These are phyloP conservation scores for Lanmaoa rubissima DNA, from an alignment of 768 basidiomycete genomes.

Conservation along the genomic window DNA sequence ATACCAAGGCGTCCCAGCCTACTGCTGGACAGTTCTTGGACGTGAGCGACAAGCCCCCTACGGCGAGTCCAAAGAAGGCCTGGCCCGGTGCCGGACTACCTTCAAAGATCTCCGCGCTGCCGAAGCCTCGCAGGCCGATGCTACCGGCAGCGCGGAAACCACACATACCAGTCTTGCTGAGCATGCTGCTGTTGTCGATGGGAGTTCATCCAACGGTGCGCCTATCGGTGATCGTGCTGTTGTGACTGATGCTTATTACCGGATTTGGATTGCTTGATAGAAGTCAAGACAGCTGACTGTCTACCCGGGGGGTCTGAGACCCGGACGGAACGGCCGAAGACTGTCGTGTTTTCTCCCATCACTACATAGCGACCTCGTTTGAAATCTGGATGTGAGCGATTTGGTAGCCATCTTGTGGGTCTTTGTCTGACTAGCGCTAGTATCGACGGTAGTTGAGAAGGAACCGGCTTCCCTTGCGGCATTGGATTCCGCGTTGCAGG, in stretches of 20 bases:
- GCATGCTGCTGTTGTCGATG: not conserved
- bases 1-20: not conserved
- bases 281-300: slow-evolving; percentile 7
- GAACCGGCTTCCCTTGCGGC: slow-evolving; percentile 6
- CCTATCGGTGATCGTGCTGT: not conserved
- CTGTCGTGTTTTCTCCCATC: not conserved
- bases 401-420: not conserved
- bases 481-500: slow-evolving; percentile 13
- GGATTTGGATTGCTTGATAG: not conserved
- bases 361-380: not conserved
- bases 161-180: no score
- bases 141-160: no score
- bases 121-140: no score
- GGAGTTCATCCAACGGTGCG: slow-evolving; percentile 4
- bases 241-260: slow-evolving; percentile 3
- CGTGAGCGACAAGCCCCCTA: not conserved
- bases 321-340: slow-evolving; percentile 2
- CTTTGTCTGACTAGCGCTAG: slow-evolving; percentile 2
- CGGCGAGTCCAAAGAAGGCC: not conserved
- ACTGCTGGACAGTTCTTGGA: not conserved
- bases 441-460: not conserved
- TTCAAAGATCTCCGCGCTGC: no score
- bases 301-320: slow-evolving; percentile 11
- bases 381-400: slow-evolving; percentile 1
- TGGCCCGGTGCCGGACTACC: not conserved